Conservation (phyloP, 768 basidiomycete species). For the Amanita pallidorosea region DNA sequence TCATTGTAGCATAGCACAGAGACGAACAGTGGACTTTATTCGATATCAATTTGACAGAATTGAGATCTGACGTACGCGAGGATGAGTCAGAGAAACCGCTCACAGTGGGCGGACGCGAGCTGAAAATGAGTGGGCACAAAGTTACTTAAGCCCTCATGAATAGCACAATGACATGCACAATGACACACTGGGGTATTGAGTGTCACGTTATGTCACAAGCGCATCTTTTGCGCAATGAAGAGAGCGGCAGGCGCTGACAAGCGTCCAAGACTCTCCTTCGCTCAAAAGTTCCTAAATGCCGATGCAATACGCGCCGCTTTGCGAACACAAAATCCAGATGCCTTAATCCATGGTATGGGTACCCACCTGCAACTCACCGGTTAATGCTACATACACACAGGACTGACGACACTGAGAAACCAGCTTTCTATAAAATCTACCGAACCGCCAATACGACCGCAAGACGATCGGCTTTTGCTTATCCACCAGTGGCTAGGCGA, state of each 20-base stretch:
- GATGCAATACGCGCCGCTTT: constrained; percentile 24
- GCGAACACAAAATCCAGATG: constrained; percentile 20
- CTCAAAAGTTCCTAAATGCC: constrained; percentile 14
- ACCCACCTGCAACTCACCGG: not conserved
- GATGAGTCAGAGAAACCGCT: too few species aligned
- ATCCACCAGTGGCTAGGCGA: constrained; percentile 53
- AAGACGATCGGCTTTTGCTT: constrained; percentile 51
- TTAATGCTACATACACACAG: not conserved
- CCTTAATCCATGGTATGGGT: constrained; percentile 18
- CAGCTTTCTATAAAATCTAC: constrained; percentile 42
- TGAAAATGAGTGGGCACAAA: too few species aligned
- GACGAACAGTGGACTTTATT: too few species aligned
- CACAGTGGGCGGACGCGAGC: too few species aligned
- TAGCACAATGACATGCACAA: too few species aligned
- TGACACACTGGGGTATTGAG: too few species aligned
- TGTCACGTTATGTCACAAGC: too few species aligned
- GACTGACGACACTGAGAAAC: constrained; percentile 34
- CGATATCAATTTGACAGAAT: too few species aligned
- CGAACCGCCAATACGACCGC: constrained; percentile 36
- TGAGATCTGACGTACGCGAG: too few species aligned
- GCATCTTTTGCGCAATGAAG: not conserved
- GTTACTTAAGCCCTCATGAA: too few species aligned
- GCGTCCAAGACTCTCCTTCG: not conserved
- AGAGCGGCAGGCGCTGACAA: not conserved
- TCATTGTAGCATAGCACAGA: too few species aligned